Evolutionary conservation across 768 basidiomycete genomes (phyloP), one percentile per base, ranked within the genome.

Genomic region (Trametes maxima): DNA sequence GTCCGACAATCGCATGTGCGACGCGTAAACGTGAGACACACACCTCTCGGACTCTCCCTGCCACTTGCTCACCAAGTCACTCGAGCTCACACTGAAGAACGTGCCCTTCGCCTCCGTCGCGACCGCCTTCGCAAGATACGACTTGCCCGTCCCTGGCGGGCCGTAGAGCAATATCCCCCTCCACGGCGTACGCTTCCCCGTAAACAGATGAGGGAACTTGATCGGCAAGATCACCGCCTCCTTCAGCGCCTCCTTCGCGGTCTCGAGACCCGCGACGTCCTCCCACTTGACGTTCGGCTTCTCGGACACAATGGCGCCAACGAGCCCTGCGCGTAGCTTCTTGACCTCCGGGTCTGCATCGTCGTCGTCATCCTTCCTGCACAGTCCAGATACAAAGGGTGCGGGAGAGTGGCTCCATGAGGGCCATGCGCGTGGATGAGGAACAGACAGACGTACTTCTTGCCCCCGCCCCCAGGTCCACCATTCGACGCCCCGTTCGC

Each of bases 141-240:
- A 92, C 78, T 99, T 99, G 14, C 97, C 97, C 11, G 97, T 98
- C 2, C 97, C 97, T 0, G 97, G 97, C 17, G 97, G 97, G 0
- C 97, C 97, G 70, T 99, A 99, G 3, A 99, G 79, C 57, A 99
- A 76, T 54, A 99, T 98, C 7, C 97, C 97, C 49, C 82, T 83
- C 97, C 97, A 98, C 2, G 97, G 96, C 11, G 95, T 98, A 17
- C 97, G 89, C 75, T 98, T 98, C 40, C 96, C 97, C 1, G 95
- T 98, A 77, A 99, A 99, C 28, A 99, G 83, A 75, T 98, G 95
- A 1, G 97, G 97, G 69, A 98, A 98, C 74, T 98, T 98, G 83
- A 98, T 98, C 4, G 97, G 97, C n/a, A 99, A 81, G 72, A 98
- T 97, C 72, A 98, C 97, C 39, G 97, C 96, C 74, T 98, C 97